phyloP scores from a whole-genome alignment of 257 asterid species.

The Verbascum thapsus region DNA sequence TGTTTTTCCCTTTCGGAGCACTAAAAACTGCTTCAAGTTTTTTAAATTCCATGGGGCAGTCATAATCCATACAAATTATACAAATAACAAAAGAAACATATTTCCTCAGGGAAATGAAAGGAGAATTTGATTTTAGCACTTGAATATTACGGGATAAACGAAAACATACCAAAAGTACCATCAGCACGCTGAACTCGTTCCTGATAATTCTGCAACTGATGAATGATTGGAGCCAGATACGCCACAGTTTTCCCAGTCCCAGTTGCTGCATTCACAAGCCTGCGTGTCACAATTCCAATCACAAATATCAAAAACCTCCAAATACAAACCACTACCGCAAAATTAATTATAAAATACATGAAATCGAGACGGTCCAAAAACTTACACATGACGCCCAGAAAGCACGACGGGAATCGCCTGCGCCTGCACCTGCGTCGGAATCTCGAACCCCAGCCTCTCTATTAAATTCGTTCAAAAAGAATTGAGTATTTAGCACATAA shows the following conservation, averaged over 20 bases:
- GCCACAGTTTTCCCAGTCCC: conserved; percentile 97
- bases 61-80: conserved; percentile 8
- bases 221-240: conserved; percentile 85
- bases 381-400: conserved; percentile 86
- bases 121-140: too few species aligned
- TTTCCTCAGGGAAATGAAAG: background rate
- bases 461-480: conserved; percentile 23
- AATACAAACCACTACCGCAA: conserved; percentile 7
- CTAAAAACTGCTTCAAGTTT: background rate
- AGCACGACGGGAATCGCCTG: conserved; percentile 84
- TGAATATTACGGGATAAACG: conserved; percentile 10
- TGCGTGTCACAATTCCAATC: conserved; percentile 33
- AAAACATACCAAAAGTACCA: conserved; percentile 89
- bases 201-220: conserved; percentile 64
- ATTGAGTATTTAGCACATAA: conserved; percentile 4
- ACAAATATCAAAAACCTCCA: conserved; percentile 20
- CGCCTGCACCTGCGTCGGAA: conserved; percentile 87
- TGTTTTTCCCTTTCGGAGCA: background rate
- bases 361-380: conserved; percentile 12
- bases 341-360: background rate
- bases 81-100: background rate
- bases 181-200: conserved; percentile 72
- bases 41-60: background rate
- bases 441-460: conserved; percentile 89
- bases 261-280: conserved; percentile 96